phyloP scores from a whole-genome alignment of 2,329 filamentous ascomycete genomes.

The Venturia carpophila region DNA sequence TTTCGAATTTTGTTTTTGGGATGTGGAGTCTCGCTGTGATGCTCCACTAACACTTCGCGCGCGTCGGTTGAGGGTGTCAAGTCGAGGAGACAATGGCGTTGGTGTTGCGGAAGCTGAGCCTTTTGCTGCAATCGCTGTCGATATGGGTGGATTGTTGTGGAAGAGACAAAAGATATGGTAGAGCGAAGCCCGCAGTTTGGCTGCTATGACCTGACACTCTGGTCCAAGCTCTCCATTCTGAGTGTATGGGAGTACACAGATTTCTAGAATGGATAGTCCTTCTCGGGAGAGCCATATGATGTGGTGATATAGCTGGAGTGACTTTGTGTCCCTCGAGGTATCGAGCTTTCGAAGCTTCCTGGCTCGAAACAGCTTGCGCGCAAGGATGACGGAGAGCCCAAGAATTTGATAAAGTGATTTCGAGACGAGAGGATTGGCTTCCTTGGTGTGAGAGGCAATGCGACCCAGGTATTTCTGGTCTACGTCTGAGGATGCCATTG shows the following conservation, averaged over 20 bases:
- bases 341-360: constrained; percentile 79
- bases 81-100: constrained; percentile 8
- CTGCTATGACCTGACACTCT: constrained; percentile 81
- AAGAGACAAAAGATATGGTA: constrained; percentile 96
- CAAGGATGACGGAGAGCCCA: constrained; percentile 81
- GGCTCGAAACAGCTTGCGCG: constrained; percentile 72
- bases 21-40: constrained; percentile 14
- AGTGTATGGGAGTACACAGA: constrained; percentile 67
- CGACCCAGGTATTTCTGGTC: constrained; percentile 95
- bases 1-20: constrained; percentile 11
- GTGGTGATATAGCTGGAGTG: constrained; percentile 76
- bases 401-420: constrained; percentile 83
- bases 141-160: constrained; percentile 76
- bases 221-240: constrained; percentile 64
- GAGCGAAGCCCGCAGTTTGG: constrained; percentile 88
- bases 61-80: constrained; percentile 11
- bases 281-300: constrained; percentile 95
- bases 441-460: constrained; percentile 71
- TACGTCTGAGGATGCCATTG: constrained; percentile 92
- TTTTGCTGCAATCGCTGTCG: constrained; percentile 21
- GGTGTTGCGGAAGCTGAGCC: constrained; percentile 1
- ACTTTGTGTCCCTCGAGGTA: constrained; percentile 66
- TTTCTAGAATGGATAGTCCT: constrained; percentile 77
- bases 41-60: constrained; percentile 8
- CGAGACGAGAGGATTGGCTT: constrained; percentile 70